Evolutionary conservation across 768 basidiomycete genomes (phyloP).

Genomic region (Tremella fuciformis): DNA sequence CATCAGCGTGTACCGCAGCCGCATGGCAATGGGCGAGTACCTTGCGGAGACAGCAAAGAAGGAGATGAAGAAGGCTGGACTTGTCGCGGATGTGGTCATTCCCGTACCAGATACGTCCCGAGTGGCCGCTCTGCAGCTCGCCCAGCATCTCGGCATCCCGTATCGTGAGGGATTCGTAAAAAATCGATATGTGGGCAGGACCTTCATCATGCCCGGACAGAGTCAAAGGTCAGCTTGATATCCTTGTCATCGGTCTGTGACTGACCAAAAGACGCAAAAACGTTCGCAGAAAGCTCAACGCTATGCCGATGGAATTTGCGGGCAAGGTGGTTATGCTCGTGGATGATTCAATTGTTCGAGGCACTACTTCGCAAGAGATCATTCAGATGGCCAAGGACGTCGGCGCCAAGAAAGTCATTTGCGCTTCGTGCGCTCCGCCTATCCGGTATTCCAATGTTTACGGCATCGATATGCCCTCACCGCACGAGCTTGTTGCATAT

Average conservation of each 20-base stretch:
- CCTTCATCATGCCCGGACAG: conserved; percentile 99
- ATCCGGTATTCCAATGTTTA: conserved; percentile 95
- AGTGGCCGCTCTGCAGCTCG: conserved; percentile 91
- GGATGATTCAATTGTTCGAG: conserved; percentile 97
- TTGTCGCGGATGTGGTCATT: conserved; percentile 85
- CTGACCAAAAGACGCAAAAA: conserved; percentile 69
- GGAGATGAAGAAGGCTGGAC: conserved; percentile 59
- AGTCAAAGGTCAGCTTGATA: conserved; percentile 67
- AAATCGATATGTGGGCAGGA: conserved; percentile 95
- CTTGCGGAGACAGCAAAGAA: conserved; percentile 81
- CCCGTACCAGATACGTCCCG: conserved; percentile 94
- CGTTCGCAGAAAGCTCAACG: conserved; percentile 90
- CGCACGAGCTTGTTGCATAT: conserved; percentile 86
- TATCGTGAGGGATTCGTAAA: conserved; percentile 99
- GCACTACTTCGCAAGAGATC: conserved; percentile 97
- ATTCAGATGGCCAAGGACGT: conserved; percentile 99
- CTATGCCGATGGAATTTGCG: conserved; percentile 95
- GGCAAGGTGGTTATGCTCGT: conserved; percentile 91
- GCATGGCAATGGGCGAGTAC: conserved; percentile 99
- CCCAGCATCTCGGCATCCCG: conserved; percentile 81
- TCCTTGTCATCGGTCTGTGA: background rate
- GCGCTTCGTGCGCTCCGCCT: conserved; percentile 95
- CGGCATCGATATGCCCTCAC: conserved; percentile 98
- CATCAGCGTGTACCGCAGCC: conserved; percentile 91
- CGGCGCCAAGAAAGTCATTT: conserved; percentile 90